Base-by-base conservation (phyloP, 495 filamentous ascomycete species). In the Choiromyces venosus region DNA sequence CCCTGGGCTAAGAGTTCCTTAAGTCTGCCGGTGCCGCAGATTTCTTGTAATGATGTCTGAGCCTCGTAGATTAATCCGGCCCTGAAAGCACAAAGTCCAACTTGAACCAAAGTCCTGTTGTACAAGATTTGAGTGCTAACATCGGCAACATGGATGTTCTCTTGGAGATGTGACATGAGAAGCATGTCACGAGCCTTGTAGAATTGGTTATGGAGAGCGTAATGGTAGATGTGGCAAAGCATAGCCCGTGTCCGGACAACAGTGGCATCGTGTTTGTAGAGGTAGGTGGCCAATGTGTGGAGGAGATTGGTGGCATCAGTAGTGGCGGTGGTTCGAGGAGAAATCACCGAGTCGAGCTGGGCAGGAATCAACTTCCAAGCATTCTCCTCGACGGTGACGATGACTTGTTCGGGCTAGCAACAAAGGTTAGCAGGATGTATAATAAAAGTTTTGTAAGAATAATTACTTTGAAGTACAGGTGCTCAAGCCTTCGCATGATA, bases 141-240 rank as follows among this genome's bases (percentile, higher is more conserved):
- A 80, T 98, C 95, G 82, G 97, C 97, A 83, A 90, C 96, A 83
- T 87, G 85, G 83, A 98, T 97, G 75, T 89, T 96, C 85, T 99
- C 95, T 81, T 97, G 92, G 80, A 99, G 84, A 84, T 99, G 95
- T n/a, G 96, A 98, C 91, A 98, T 98, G 81, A 99, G 88, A 91
- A 98, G 94, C 89, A 98, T 92, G 83, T 99, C 95, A 78, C 96
- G 93, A 80, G 95, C 91, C 80, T 91, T 91, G 87, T 96, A 98
- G 86, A 97, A 98, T 72, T 97, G 89, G 83, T 98, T 94, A 82
- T 99, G 95, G 65, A 98, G 87, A 42, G 95, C 95, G 69, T 97
- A 88, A 90, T 95, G 97, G 85, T 98, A 99, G 72, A 98, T 94
- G 84, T 98, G 93, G 86, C 92, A 97, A 67, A 99, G 87, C 93